Percentiles rank a stretch among this genome's conserved stretches.
These are phyloP conservation scores for Talaromyces sp. DNA, from an alignment of 2,329 filamentous ascomycete species.

Conservation along the genomic window DNA sequence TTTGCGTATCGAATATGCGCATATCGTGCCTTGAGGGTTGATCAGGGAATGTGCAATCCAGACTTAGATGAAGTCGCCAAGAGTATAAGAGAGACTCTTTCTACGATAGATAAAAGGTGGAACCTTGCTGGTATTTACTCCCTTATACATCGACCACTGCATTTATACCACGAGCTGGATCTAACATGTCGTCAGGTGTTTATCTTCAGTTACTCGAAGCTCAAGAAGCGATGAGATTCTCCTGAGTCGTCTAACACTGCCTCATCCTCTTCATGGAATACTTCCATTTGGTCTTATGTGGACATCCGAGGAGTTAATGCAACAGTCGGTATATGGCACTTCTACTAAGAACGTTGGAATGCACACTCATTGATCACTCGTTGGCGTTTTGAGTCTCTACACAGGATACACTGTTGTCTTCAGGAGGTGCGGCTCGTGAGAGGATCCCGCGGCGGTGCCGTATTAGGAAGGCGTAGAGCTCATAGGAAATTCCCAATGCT, in stretches of 20 bases:
- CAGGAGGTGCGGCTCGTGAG: too few species aligned
- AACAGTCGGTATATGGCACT: too few species aligned
- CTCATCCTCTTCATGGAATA: too few species aligned
- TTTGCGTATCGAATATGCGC: constrained; percentile 24
- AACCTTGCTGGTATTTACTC: constrained; percentile 7
- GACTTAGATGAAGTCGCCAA: neutral
- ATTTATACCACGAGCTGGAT: neutral
- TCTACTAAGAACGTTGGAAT: too few species aligned
- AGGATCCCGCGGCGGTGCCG: neutral
- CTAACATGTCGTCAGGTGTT: neutral
- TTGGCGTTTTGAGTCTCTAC: too few species aligned
- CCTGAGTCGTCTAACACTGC: too few species aligned
- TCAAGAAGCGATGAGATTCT: neutral
- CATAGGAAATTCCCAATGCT: neutral
- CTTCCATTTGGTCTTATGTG: too few species aligned
- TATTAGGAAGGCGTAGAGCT: neutral
- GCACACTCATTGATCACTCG: too few species aligned
- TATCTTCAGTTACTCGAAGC: constrained; percentile 12
- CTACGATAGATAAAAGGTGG: constrained; percentile 8
- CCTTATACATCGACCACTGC: neutral
- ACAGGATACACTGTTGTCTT: too few species aligned
- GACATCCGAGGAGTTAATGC: too few species aligned
- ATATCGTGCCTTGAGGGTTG: constrained; percentile 12
- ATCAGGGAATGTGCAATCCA: neutral
- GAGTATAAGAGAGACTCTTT: constrained; percentile 1